Percentiles rank a stretch among this genome's conserved stretches.
Conservation (phyloP, 225 moss, liverwort and hornwort genomes). For the Physcomitrellopsis africana region DNA sequence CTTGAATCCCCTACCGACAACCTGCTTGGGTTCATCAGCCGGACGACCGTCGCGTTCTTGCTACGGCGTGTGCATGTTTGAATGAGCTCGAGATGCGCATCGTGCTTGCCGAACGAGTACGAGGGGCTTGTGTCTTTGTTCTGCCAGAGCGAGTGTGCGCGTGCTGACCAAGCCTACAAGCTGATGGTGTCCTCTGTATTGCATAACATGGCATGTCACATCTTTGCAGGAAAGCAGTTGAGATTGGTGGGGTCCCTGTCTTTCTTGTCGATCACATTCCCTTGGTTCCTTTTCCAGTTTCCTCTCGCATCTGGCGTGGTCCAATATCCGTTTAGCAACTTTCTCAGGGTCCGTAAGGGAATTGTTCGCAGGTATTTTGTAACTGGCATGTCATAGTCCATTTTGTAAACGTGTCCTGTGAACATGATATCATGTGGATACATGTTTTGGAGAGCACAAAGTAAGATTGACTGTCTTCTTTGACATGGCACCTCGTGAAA, state of each 20-base stretch:
- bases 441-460: too few relatives aligned
- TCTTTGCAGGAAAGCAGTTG: conserved; percentile 67
- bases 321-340: too few relatives aligned
- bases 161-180: conserved; percentile 83
- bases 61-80: conserved; percentile 88
- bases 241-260: conserved; percentile 62
- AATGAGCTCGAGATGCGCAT: conserved; percentile 92
- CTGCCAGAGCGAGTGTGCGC: conserved; percentile 85
- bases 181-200: conserved; percentile 78
- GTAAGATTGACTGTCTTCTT: too few relatives aligned
- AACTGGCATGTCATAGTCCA: too few relatives aligned
- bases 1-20: conserved; percentile 70
- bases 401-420: too few relatives aligned
- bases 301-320: too few relatives aligned
- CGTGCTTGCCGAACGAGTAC: conserved; percentile 75
- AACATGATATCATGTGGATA: too few relatives aligned
- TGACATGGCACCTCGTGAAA: too few relatives aligned
- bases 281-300: too few relatives aligned
- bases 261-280: conserved; percentile 54
- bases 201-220: conserved; percentile 84
- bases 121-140: conserved; percentile 76
- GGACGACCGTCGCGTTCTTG: conserved; percentile 86
- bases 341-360: too few relatives aligned
- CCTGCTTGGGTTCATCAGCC: conserved; percentile 74
- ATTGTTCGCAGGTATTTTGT: too few relatives aligned